Percentiles rank a stretch among this genome's conserved stretches.
These are phyloP conservation scores for Holtermanniella nyarrowii DNA, from an alignment of 768 basidiomycete species.

Conservation along the genomic window DNA sequence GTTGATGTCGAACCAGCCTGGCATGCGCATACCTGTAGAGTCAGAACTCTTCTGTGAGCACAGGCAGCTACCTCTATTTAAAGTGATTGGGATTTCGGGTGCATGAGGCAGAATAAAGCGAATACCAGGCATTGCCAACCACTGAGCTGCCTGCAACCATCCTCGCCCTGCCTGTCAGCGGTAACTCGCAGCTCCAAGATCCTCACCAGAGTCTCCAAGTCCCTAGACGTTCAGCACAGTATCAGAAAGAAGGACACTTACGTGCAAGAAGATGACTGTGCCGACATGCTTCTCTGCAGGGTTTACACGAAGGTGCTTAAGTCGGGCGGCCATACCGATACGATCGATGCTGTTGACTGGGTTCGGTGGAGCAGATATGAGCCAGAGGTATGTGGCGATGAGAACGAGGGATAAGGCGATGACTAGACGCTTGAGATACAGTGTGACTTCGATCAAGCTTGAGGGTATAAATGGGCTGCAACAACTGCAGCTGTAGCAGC, in stretches of 20 bases:
- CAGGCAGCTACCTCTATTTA: conserved; percentile 54
- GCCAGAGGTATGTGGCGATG: too few species aligned
- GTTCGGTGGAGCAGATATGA: too few species aligned
- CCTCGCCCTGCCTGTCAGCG: conserved; percentile 54
- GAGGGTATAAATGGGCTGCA: too few species aligned
- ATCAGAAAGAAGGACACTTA: conserved; percentile 42
- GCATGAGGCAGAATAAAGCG: conserved; percentile 87
- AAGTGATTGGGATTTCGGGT: conserved; percentile 57
- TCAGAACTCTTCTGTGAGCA: background rate
- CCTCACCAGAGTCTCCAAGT: conserved; percentile 26
- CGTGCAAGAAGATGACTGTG: conserved; percentile 83
- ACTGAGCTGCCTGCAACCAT: conserved; percentile 64
- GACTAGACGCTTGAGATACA: too few species aligned
- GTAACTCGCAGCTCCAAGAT: conserved; percentile 5
- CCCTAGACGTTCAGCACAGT: conserved; percentile 4
- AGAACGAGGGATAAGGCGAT: too few species aligned
- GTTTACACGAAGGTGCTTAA: conserved; percentile 32
- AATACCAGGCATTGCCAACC: conserved; percentile 54
- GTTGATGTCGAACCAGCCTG: conserved; percentile 64
- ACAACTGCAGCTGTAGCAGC: too few species aligned
- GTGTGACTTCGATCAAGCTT: too few species aligned
- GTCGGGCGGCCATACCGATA: conserved; percentile 13
- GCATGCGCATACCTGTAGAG: conserved; percentile 24
- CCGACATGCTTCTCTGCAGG: conserved; percentile 54
- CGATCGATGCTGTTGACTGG: too few species aligned